Evolutionary conservation across 2,329 filamentous ascomycete genomes (phyloP), one percentile per base, ranked within the genome.

Genomic region (Verticillium dahliae): DNA sequence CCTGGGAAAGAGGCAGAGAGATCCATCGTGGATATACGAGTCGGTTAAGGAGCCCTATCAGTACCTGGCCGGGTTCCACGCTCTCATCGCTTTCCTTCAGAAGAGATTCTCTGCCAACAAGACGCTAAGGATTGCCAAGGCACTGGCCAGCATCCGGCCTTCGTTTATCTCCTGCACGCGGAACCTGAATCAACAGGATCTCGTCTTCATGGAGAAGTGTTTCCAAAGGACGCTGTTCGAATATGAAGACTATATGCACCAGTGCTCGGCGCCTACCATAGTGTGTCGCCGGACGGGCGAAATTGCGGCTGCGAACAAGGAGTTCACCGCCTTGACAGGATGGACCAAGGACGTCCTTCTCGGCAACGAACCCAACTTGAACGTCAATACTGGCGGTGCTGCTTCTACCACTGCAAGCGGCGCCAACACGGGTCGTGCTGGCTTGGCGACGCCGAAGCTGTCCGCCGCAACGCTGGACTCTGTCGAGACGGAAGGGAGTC

Each of bases 201-300:
- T 98, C 34, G 88, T 99, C 27, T 97, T 98, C 74, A 97, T 97
- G 90, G 95, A 99, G 74, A 96, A 96, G 76, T 96, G 91, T 70
- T 92, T 98, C 71, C 95, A 99, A 75, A 86, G 95, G 41, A 96
- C 92, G 0, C 81, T 98, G 11, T 92, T 92, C 70, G 92, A 97
- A 72, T 96, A 96, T 69, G 92, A 98, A 71, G 92, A 96, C 66
- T 95, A 96, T 67, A 90, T 97, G 79, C 87, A 91, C 62, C 88
- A 92, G 65, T 92, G 90, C 63, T 92, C 92, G 45, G 96, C 92
- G 4, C 95, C 95, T 0, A 96, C 93, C 0, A 87, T 99, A 62
- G 91, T 98, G 33, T 96, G 92, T 70, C 87, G 95, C 57, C 87
- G 95, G 57, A 97, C 93, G 0, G 95, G 95, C 58, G 95, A 98